These are phyloP conservation scores for Aspergillus candidus DNA, from an alignment of 2,329 filamentous ascomycete species.

Conservation along the genomic window DNA sequence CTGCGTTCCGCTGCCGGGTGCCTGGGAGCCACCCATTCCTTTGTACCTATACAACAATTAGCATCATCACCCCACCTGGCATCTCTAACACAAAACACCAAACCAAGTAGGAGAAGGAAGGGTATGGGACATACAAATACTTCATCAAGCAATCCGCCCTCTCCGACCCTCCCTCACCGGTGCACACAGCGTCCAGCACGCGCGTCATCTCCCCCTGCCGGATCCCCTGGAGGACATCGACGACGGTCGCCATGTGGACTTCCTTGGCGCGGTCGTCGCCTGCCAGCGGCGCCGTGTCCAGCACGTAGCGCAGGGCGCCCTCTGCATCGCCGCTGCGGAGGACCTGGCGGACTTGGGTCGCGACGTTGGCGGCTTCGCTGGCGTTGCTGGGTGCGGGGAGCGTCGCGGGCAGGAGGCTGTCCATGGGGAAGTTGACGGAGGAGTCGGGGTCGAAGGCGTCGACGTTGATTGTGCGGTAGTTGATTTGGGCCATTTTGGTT, in stretches of 20 bases:
- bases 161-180: constrained; percentile 72
- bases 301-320: constrained; percentile 73
- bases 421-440: constrained; percentile 81
- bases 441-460: constrained; percentile 88
- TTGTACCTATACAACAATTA: constrained; percentile 61
- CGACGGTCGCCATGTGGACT: constrained; percentile 76
- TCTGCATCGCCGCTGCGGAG: constrained; percentile 80
- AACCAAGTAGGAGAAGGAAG: not conserved
- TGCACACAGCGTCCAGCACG: constrained; percentile 75
- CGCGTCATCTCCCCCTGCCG: constrained; percentile 93
- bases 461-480: constrained; percentile 87
- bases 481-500: constrained; percentile 44
- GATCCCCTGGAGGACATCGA: constrained; percentile 92
- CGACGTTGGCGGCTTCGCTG: constrained; percentile 69
- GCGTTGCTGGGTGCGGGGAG: constrained; percentile 64
- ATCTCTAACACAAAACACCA: not conserved
- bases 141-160: constrained; percentile 93
- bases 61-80: not conserved
- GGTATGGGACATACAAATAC: constrained; percentile 64
- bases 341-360: constrained; percentile 78
- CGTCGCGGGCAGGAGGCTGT: constrained; percentile 71
- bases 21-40: constrained; percentile 60
- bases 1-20: constrained; percentile 36
- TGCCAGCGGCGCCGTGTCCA: constrained; percentile 74
- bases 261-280: constrained; percentile 59